Conservation (phyloP, 768 basidiomycete genomes). For the Boletellus emodensis region DNA sequence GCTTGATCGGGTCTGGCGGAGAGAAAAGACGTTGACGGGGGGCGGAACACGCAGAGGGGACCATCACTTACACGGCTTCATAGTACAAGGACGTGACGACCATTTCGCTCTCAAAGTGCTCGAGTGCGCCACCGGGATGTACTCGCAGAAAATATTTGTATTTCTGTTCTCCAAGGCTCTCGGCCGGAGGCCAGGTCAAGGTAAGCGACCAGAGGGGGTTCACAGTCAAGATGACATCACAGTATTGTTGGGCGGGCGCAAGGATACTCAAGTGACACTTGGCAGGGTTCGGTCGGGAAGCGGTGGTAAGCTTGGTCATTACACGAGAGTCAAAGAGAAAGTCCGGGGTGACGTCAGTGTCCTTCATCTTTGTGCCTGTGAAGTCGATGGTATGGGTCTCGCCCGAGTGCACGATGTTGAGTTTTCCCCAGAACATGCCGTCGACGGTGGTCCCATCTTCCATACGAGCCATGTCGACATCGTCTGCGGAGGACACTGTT, state of each 20-base stretch:
- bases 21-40: slow-evolving; percentile 2
- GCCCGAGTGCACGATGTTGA: slow-evolving; percentile 74
- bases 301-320: slow-evolving; percentile 71
- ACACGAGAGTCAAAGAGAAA: slow-evolving; percentile 74
- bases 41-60: neutral
- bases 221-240: slow-evolving; percentile 70
- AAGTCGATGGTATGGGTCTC: slow-evolving; percentile 82
- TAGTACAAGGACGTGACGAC: slow-evolving; percentile 80
- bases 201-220: slow-evolving; percentile 73
- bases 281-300: slow-evolving; percentile 69
- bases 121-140: slow-evolving; percentile 80
- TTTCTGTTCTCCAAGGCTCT: slow-evolving; percentile 61
- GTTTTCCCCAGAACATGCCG: slow-evolving; percentile 84
- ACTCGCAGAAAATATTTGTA: slow-evolving; percentile 81
- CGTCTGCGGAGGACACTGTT: slow-evolving; percentile 69
- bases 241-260: slow-evolving; percentile 71
- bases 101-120: slow-evolving; percentile 82
- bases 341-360: slow-evolving; percentile 61
- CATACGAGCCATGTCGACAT: slow-evolving; percentile 88
- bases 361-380: slow-evolving; percentile 67
- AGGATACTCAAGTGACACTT: slow-evolving; percentile 74
- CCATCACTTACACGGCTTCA: slow-evolving; percentile 66
- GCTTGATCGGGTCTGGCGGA: slow-evolving; percentile 65
- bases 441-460: slow-evolving; percentile 85
- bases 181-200: slow-evolving; percentile 75